phyloP scores from a whole-genome alignment of 2,329 filamentous ascomycete genomes.

The Escovopsis sp. region DNA sequence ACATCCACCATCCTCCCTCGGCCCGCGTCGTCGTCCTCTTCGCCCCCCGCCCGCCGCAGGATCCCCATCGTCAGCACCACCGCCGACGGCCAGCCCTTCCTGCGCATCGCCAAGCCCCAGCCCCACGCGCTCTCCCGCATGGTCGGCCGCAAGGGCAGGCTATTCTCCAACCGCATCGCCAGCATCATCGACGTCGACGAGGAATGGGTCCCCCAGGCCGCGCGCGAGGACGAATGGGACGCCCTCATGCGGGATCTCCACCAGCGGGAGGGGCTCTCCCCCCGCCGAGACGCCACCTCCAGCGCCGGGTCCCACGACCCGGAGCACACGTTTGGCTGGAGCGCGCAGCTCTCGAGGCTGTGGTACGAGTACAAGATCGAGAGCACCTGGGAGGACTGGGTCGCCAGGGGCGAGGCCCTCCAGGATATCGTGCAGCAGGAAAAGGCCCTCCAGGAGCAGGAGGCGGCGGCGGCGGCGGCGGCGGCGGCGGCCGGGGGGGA shows the following conservation, averaged over 20 bases:
- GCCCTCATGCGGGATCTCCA: conserved; percentile 17
- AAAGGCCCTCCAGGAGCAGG: conserved; percentile 14
- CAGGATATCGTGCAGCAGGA: conserved; percentile 26
- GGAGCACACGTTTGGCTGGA: conserved; percentile 16
- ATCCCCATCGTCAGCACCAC: conserved; percentile 37
- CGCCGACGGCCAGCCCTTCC: conserved; percentile 43
- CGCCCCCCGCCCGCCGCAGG: conserved; percentile 29
- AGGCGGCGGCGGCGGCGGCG: conserved; percentile 4
- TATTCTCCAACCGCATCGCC: conserved; percentile 27
- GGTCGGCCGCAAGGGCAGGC: conserved; percentile 34
- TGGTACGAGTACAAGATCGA: conserved; percentile 20
- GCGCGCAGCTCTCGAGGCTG: conserved; percentile 15
- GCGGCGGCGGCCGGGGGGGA: background rate
- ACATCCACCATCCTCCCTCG: conserved; percentile 30
- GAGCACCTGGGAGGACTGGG: conserved; percentile 21
- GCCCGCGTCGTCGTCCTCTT: conserved; percentile 32
- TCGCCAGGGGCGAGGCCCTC: conserved; percentile 27
- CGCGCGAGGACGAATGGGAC: conserved; percentile 37
- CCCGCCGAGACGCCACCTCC: no score
- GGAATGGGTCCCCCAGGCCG: conserved; percentile 16
- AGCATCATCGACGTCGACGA: conserved; percentile 25
- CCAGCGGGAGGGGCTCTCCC: conserved; percentile 8
- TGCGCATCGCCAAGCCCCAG: conserved; percentile 54
- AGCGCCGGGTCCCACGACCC: background rate
- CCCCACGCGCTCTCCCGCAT: conserved; percentile 41